Percentiles rank a stretch among this genome's conserved stretches.
phyloP scores from a whole-genome alignment of 768 basidiomycete species.

The Pleurotus platypus region DNA sequence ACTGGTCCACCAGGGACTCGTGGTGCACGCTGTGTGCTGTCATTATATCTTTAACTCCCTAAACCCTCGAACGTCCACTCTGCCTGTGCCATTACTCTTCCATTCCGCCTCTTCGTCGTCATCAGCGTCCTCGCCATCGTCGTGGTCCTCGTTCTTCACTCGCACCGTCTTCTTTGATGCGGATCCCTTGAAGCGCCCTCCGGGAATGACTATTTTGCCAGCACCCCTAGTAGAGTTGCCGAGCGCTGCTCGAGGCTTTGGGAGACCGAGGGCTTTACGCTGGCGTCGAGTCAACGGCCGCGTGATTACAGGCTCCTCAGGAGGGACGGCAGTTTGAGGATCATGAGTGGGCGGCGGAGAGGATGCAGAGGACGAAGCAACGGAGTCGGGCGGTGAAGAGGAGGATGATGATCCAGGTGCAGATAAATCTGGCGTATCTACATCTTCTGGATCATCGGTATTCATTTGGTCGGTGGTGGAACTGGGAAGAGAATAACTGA shows the following conservation, averaged over 20 bases:
- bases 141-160: slow-evolving; percentile 20
- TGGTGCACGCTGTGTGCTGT: neutral
- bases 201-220: slow-evolving; percentile 69
- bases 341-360: slow-evolving; percentile 24
- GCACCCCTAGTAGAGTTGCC: slow-evolving; percentile 34
- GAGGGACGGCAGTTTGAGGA: slow-evolving; percentile 16
- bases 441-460: slow-evolving; percentile 3
- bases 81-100: slow-evolving; percentile 65
- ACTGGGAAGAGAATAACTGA: neutral
- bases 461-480: slow-evolving; percentile 4
- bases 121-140: slow-evolving; percentile 28
- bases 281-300: slow-evolving; percentile 60
- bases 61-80: slow-evolving; percentile 76
- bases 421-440: slow-evolving; percentile 36
- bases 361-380: slow-evolving; percentile 18
- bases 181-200: slow-evolving; percentile 41
- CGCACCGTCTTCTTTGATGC: slow-evolving; percentile 12
- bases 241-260: slow-evolving; percentile 43
- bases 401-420: slow-evolving; percentile 22
- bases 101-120: slow-evolving; percentile 36
- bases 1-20: slow-evolving; percentile 1
- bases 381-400: slow-evolving; percentile 11
- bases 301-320: slow-evolving; percentile 18
- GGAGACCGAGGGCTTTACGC: slow-evolving; percentile 65
- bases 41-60: slow-evolving; percentile 66